Base-by-base conservation (phyloP, 306 rosid genomes). In the Lathyrus aphaca region DNA sequence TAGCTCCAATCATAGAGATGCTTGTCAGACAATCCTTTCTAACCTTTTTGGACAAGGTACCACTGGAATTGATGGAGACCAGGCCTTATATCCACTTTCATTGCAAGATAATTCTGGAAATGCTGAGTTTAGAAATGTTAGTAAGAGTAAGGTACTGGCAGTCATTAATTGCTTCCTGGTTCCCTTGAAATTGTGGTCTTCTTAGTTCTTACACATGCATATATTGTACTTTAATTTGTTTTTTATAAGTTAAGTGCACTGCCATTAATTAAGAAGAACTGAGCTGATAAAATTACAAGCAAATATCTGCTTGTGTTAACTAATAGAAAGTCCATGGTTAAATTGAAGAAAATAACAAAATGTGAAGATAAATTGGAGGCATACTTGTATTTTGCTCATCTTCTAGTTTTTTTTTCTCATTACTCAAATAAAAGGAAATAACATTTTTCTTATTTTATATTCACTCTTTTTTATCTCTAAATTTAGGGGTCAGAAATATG, bases 91-190 rank as follows among this genome's bases (percentile, higher is more conserved):
- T 69, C 80, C 64, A 44, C 64, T 76, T 64, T 66, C 72, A 40
- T 82, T 75, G 69, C 82, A 77, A 73, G 82, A 79, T 80, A 44
- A 78, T 43, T 76, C 63, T 68, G 84, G 84, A 70, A 81, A 83
- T 79, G 72, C 82, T 72, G 88, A 82, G 81, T 69, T 72, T 27
- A 81, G 85, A 82, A 68, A 86, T 63, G 89, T 83, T 72, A 83
- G 84, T 71, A 90, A 88, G 95, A 94, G 83, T 53, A 87, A 94
- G 98, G 98, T 94, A 88, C 45, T 39, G 40, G 51, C 66, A 72
- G 42, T 67, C 66, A 43, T 35, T 49, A 43, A 54, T 50, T 46
- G 18, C 35, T 48, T 68, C 68, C 60, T 53, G 14, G n/a, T 66
- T 70, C 61, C 43, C 77, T 53, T 58, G 11, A 48, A 75, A 15